Evolutionary conservation across 352 stramenopile genomes (phyloP), one percentile per base, ranked within the genome.

Genomic region (Globisporangium splendens): DNA sequence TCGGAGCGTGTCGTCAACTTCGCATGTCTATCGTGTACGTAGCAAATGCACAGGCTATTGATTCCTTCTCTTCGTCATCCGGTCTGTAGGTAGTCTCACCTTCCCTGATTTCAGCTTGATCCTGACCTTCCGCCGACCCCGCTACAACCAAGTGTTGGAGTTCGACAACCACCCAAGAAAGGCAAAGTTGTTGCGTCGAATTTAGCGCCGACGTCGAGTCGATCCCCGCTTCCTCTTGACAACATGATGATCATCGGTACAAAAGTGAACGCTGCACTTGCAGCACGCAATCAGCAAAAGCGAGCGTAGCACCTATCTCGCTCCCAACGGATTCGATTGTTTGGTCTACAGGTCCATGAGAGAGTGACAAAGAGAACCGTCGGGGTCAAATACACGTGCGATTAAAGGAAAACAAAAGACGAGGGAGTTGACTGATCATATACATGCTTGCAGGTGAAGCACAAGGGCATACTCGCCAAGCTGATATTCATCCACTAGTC

Each of bases 231-330:
- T 28, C 22, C 54, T 4, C 21, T 31, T n/a, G 46, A 46, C 28
- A 61, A 46, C 44, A 54, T 61, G 54, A 15, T 48, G 54, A 54
- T 61, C 44, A 54, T 61, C 21, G 54, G 54, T 4, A 48, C 17
- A 24, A 61, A 48, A 39, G 28, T 61, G 15, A 12, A 61, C 22
- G 24, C 52, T 35, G 28, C 28, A 8, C 5, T 35, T 35, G 28
- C 28, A 35, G 1, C 28, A 35, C 28, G 28, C 28, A 35, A 10
- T 8, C 28, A 35, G 28, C 28, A 35, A 35, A 35, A 35, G 28
- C 28, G 28, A 35, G 28, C 2, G 28, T 35, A 35, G 28, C 28
- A 35, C 10, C 7, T 35, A 35, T 10, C 28, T 35, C 28, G 1
- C 10, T 35, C n/a, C n/a, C n/a, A 35, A 35, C 3, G 28, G 28